Evolutionary conservation across 2,329 filamentous ascomycete species (phyloP).

Genomic region (Cladosporium sp.): DNA sequence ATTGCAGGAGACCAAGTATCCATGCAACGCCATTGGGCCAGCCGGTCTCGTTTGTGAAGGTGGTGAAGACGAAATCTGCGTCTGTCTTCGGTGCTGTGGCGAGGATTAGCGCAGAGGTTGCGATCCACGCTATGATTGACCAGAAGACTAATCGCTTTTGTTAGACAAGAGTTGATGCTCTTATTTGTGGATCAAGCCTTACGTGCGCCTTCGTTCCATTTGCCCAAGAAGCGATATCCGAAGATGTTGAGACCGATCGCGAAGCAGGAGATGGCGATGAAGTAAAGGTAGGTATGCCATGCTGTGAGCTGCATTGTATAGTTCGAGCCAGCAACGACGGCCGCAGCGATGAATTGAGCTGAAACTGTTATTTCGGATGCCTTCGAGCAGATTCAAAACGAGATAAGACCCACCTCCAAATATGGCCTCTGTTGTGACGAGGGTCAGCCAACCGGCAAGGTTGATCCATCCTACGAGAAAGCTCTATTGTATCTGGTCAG

Average conservation of each 20-base stretch:
- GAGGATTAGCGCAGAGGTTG: conserved; percentile 51
- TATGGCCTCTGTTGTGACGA: conserved; percentile 61
- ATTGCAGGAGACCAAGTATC: conserved; percentile 53
- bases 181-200: too few relatives aligned
- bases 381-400: too few relatives aligned
- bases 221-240: conserved; percentile 25
- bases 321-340: conserved; percentile 4
- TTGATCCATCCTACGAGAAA: conserved; percentile 54
- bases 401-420: conserved; percentile 64
- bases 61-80: conserved; percentile 59
- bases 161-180: too few relatives aligned
- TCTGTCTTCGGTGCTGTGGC: conserved; percentile 59
- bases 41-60: conserved; percentile 62
- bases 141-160: neutral
- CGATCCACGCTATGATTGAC: conserved; percentile 4
- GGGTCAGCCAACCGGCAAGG: conserved; percentile 60
- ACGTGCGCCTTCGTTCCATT: conserved; percentile 7
- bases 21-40: conserved; percentile 66
- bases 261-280: conserved; percentile 55
- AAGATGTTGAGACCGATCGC: conserved; percentile 62
- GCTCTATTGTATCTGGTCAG: neutral
- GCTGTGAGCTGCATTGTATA: neutral
- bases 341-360: conserved; percentile 5
- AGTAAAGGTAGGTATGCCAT: conserved; percentile 68
- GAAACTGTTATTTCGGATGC: too few relatives aligned